These are phyloP conservation scores for Sugiyamaella neomexicana DNA, from an alignment of 1,139 yeast species.

Conservation along the genomic window DNA sequence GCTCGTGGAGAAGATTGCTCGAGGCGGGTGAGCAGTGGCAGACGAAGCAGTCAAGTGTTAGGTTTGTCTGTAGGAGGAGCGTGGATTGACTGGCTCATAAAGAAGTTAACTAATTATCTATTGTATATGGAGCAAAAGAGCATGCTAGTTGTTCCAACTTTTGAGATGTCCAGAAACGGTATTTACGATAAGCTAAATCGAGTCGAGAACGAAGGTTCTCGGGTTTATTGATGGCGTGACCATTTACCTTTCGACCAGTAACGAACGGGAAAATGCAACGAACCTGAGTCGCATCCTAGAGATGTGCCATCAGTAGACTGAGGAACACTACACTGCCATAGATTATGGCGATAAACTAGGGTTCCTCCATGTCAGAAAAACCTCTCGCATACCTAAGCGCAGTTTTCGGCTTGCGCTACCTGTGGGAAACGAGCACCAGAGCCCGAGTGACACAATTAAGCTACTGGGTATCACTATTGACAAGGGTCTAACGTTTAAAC, in stretches of 20 bases:
- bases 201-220: neutral
- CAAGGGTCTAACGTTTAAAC: neutral
- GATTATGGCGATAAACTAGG: neutral
- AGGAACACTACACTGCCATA: neutral
- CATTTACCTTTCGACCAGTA: neutral
- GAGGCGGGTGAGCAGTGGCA: too few relatives aligned
- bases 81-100: too few relatives aligned
- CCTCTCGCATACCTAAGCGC: neutral
- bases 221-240: neutral
- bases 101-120: too few relatives aligned
- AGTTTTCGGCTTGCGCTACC: neutral
- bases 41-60: too few relatives aligned
- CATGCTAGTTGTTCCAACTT: too few relatives aligned
- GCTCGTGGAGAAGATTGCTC: too few relatives aligned
- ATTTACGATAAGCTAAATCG: too few relatives aligned
- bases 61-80: too few relatives aligned
- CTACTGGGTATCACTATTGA: neutral
- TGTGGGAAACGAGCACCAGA: neutral
- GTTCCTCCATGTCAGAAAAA: neutral
- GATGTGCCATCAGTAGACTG: neutral
- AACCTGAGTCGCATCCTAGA: neutral
- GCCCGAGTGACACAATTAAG: neutral
- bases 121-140: too few relatives aligned
- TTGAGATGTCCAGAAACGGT: too few relatives aligned
- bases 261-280: neutral